Evolutionary conservation across 441 rosid species (phyloP).

Genomic region (Flueggea neowawraea): DNA sequence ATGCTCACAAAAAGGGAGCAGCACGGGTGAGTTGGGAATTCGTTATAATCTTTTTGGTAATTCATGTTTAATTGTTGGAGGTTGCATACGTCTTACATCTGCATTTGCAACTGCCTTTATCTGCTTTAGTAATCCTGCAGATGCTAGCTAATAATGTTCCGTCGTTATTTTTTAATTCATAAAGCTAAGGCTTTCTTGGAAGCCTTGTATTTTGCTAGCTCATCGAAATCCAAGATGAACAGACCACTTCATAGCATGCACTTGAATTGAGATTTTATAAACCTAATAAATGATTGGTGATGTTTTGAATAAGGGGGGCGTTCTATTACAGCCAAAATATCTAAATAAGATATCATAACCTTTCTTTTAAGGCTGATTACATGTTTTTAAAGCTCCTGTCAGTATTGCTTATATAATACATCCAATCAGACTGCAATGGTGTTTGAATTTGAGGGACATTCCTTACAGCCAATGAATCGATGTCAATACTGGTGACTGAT

Average conservation of each 20-base stretch:
- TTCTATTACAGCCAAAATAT: too few relatives aligned
- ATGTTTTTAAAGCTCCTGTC: too few relatives aligned
- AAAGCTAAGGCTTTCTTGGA: neutral
- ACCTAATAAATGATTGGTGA: too few relatives aligned
- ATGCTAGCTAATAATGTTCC: constrained; percentile 4
- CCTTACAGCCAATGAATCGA: neutral
- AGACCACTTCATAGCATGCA: too few relatives aligned
- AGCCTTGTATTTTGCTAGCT: too few relatives aligned
- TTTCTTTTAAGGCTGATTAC: too few relatives aligned
- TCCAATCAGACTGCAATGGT: too few relatives aligned
- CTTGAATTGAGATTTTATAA: too few relatives aligned
- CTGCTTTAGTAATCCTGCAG: constrained; percentile 2
- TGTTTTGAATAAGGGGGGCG: too few relatives aligned
- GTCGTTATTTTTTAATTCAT: neutral
- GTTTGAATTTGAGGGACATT: constrained; percentile 1
- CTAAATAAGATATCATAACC: too few relatives aligned
- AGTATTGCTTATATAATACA: too few relatives aligned
- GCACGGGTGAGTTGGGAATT: constrained; percentile 66
- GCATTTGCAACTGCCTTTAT: neutral
- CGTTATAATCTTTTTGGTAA: constrained; percentile 2
- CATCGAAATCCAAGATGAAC: too few relatives aligned
- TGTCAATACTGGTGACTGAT: neutral
- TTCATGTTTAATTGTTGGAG: neutral
- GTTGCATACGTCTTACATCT: constrained; percentile 3
- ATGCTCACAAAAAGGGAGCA: constrained; percentile 72